Percentiles rank a stretch among this genome's conserved stretches.
Conservation (phyloP, 441 rosid species). For the Arabidopsis lyrata region DNA sequence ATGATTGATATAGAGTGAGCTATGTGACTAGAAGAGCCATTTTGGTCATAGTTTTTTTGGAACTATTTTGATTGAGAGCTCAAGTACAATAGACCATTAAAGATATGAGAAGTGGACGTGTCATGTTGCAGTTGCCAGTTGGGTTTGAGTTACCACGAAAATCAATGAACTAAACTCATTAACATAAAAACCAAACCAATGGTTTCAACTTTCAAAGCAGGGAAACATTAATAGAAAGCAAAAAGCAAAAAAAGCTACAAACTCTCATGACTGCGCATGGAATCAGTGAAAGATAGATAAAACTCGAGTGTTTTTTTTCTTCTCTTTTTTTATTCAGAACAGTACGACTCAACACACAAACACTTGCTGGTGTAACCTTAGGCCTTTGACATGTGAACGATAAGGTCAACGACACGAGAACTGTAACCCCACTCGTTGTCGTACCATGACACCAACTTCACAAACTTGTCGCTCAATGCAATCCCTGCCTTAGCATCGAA, state of each 20-base stretch:
- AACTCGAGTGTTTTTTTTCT: background rate
- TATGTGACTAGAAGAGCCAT: too few species aligned
- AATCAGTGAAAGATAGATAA: constrained; percentile 14
- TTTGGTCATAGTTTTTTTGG: too few species aligned
- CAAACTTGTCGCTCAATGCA: constrained; percentile 57
- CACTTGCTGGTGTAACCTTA: constrained; percentile 9
- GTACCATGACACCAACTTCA: constrained; percentile 67
- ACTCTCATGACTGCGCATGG: constrained; percentile 33
- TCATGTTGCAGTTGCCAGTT: background rate
- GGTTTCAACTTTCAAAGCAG: constrained; percentile 15
- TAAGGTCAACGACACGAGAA: constrained; percentile 76
- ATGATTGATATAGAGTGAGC: too few species aligned
- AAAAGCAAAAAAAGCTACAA: constrained; percentile 1
- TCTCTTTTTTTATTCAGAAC: constrained; percentile 10
- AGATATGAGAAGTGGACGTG: too few species aligned
- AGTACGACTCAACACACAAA: constrained; percentile 17
- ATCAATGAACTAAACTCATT: background rate
- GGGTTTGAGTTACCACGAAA: background rate
- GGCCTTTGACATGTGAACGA: constrained; percentile 57
- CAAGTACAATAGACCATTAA: too few species aligned
- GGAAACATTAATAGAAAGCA: background rate
- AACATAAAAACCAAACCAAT: constrained; percentile 17
- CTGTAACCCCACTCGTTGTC: constrained; percentile 84
- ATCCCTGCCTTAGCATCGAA: constrained; percentile 86
- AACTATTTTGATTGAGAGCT: too few species aligned